Conservation (phyloP, 1,139 yeast genomes). For the Candida sp. region DNA sequence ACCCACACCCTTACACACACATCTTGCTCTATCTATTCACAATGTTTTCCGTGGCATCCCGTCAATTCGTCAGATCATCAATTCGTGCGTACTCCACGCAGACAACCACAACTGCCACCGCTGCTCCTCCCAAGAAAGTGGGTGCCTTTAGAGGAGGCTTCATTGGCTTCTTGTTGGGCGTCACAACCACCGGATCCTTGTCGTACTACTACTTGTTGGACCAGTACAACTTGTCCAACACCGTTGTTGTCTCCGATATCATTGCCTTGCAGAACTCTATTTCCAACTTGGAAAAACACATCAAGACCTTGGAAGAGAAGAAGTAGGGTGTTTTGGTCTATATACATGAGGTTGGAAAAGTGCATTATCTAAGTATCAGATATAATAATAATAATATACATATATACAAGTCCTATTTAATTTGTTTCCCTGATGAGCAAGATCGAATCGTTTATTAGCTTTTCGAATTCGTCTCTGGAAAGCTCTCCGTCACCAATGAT, state of each 20-base stretch:
- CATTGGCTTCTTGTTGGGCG: conserved; percentile 80
- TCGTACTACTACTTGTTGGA: conserved; percentile 81
- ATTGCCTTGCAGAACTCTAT: conserved; percentile 72
- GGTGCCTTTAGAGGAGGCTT: conserved; percentile 73
- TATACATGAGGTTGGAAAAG: not conserved
- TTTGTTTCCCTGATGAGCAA: conserved; percentile 22
- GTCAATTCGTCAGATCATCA: conserved; percentile 23
- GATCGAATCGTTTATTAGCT: conserved; percentile 31
- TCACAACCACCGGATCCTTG: conserved; percentile 72
- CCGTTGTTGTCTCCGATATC: conserved; percentile 76
- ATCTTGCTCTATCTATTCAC: not conserved
- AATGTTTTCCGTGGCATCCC: conserved; percentile 13
- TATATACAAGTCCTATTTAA: not conserved
- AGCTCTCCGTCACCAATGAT: conserved; percentile 32
- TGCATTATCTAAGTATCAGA: not conserved
- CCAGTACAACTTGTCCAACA: conserved; percentile 75
- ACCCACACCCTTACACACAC: not conserved
- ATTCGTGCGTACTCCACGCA: conserved; percentile 39
- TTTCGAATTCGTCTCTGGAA: conserved; percentile 26
- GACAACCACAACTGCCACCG: conserved; percentile 23
- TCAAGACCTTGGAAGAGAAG: conserved; percentile 54
- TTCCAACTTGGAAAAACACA: conserved; percentile 68
- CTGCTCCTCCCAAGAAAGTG: conserved; percentile 34
- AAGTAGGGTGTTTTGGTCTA: conserved; percentile 20
- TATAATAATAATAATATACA: not conserved